Conservation (phyloP, 2,329 filamentous ascomycete genomes). For the Colletotrichum lindemuthianum region DNA sequence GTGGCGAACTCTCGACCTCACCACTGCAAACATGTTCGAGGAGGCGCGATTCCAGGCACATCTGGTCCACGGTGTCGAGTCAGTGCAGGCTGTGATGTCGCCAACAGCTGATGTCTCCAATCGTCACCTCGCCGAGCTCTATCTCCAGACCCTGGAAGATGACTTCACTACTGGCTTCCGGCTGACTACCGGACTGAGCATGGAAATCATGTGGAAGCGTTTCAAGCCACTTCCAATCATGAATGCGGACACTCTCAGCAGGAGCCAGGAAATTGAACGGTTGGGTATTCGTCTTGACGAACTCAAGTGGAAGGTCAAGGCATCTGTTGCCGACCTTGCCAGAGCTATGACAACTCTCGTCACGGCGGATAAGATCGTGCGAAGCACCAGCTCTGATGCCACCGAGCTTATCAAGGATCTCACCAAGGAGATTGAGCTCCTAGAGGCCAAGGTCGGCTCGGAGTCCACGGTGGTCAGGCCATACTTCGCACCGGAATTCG, state of each 20-base stretch:
- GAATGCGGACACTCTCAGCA: constrained; percentile 55
- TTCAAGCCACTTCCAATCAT: constrained; percentile 72
- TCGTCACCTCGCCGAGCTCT: constrained; percentile 49
- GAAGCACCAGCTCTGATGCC: constrained; percentile 53
- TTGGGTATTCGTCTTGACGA: constrained; percentile 70
- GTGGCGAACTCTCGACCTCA: constrained; percentile 61
- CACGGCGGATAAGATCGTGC: constrained; percentile 65
- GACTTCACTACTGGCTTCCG: constrained; percentile 77
- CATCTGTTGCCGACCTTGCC: constrained; percentile 61
- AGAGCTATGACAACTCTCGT: constrained; percentile 65
- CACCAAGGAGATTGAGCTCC: constrained; percentile 59
- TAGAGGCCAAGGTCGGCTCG: constrained; percentile 58
- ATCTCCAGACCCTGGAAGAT: constrained; percentile 56
- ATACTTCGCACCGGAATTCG: constrained; percentile 66
- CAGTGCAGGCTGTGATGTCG: constrained; percentile 49
- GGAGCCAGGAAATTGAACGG: constrained; percentile 61
- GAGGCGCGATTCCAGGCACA: constrained; percentile 74
- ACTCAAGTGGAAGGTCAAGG: constrained; percentile 67
- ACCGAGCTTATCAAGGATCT: constrained; percentile 61
- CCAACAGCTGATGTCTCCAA: constrained; percentile 41
- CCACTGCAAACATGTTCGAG: constrained; percentile 60
- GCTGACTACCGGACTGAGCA: constrained; percentile 78
- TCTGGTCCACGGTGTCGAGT: constrained; percentile 59
- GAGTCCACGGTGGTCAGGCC: constrained; percentile 55
- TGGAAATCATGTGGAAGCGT: constrained; percentile 81